phyloP scores from a whole-genome alignment of 257 asterid species.

The Solanum etuberosum region DNA sequence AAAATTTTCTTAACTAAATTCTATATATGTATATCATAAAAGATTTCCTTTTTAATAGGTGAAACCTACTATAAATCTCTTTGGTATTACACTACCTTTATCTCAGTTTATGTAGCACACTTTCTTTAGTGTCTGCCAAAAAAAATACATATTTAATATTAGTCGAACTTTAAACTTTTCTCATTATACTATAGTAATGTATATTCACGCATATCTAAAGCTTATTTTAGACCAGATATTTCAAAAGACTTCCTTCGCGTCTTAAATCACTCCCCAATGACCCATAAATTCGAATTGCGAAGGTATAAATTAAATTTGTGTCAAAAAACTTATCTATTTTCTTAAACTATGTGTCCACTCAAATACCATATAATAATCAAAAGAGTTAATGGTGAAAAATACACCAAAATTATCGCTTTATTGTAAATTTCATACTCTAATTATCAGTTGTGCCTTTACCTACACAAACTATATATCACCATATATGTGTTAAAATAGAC shows the following conservation, averaged over 20 bases:
- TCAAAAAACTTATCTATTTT: not conserved
- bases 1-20: not conserved
- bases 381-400: too few relatives aligned
- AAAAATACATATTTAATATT: not conserved
- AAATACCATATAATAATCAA: too few relatives aligned
- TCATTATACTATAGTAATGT: not conserved
- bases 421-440: too few relatives aligned
- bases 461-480: too few relatives aligned
- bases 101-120: not conserved
- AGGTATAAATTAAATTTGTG: not conserved
- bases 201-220: not conserved
- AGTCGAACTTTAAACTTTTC: not conserved
- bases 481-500: too few relatives aligned
- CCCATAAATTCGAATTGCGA: not conserved
- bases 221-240: not conserved
- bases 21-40: not conserved
- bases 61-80: not conserved
- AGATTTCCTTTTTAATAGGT: not conserved
- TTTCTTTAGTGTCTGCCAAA: not conserved
- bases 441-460: too few relatives aligned
- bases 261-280: not conserved
- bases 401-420: too few relatives aligned
- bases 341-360: not conserved
- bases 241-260: not conserved
- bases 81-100: not conserved